A percentile compares a stretch with the other conserved stretches of the same genome.
These are phyloP conservation scores for Hanseniaspora clermontiae DNA, from an alignment of 805 yeast genomes.

Conservation along the genomic window DNA sequence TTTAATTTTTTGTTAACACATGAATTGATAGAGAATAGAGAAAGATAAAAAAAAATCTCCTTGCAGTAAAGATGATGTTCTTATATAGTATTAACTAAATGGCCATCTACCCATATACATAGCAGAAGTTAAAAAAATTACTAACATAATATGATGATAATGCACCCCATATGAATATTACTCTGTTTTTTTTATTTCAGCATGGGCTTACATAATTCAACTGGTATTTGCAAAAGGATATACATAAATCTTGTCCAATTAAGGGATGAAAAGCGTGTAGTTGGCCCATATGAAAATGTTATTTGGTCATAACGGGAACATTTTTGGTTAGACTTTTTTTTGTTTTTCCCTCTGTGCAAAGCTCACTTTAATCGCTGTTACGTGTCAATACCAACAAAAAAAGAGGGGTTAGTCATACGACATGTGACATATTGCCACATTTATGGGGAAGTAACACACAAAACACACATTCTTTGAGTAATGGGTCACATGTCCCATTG, in stretches of 20 bases:
- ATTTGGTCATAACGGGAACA: too few relatives aligned
- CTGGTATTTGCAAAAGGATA: not conserved
- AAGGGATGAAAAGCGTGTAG: not conserved
- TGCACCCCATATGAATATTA: not conserved
- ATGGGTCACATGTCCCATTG: not conserved
- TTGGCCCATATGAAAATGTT: not conserved
- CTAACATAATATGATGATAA: not conserved
- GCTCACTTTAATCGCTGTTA: too few relatives aligned
- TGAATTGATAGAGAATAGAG: too few relatives aligned
- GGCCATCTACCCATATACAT: too few relatives aligned
- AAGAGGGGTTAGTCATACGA: not conserved
- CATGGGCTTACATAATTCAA: not conserved
- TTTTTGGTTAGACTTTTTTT: too few relatives aligned
- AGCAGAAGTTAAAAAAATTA: too few relatives aligned
- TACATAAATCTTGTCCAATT: not conserved
- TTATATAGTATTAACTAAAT: not conserved
- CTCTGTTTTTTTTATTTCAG: not conserved
- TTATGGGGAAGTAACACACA: not conserved
- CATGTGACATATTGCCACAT: not conserved
- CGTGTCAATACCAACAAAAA: not conserved
- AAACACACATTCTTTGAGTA: not conserved
- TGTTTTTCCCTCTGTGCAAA: too few relatives aligned
- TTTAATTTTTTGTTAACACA: too few relatives aligned
- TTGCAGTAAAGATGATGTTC: not conserved
- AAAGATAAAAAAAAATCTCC: too few relatives aligned